These are phyloP conservation scores for Zygoascus flipseniorum DNA, from an alignment of 805 yeast species.

Conservation along the genomic window DNA sequence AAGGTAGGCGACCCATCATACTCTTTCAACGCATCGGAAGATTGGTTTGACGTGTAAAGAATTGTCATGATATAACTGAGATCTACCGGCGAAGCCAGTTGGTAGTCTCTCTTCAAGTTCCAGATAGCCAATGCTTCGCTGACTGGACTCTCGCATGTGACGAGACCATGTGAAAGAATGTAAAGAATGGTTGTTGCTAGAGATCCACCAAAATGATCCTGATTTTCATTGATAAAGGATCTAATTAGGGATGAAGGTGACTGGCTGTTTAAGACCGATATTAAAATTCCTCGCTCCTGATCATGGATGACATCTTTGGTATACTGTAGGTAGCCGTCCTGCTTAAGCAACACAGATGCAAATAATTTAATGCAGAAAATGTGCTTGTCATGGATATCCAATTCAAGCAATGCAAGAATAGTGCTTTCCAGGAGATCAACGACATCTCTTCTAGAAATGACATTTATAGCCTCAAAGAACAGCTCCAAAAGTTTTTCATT, in stretches of 20 bases:
- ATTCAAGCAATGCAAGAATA: neutral
- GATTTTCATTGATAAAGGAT: neutral
- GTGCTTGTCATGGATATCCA: neutral
- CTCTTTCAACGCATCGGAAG: constrained; percentile 23
- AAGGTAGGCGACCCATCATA: constrained; percentile 34
- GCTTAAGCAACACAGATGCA: neutral
- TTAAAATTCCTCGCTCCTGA: neutral
- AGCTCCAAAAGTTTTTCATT: neutral
- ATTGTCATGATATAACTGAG: constrained; percentile 20
- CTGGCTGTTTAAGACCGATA: neutral
- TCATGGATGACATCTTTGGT: neutral
- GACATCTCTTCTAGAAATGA: neutral
- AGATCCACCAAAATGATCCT: constrained; percentile 3
- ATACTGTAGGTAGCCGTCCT: neutral
- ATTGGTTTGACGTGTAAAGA: constrained; percentile 16
- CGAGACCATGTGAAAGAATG: neutral
- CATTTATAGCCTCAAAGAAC: neutral
- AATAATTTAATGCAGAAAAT: neutral
- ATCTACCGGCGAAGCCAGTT: constrained; percentile 18
- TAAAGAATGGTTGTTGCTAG: constrained; percentile 9
- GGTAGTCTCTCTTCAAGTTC: constrained; percentile 23
- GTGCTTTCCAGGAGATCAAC: neutral
- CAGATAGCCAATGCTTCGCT: constrained; percentile 24
- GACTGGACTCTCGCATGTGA: neutral
- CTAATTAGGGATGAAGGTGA: neutral